These are phyloP conservation scores for Arthromyces matolae DNA, from an alignment of 768 basidiomycete genomes.

Conservation along the genomic window DNA sequence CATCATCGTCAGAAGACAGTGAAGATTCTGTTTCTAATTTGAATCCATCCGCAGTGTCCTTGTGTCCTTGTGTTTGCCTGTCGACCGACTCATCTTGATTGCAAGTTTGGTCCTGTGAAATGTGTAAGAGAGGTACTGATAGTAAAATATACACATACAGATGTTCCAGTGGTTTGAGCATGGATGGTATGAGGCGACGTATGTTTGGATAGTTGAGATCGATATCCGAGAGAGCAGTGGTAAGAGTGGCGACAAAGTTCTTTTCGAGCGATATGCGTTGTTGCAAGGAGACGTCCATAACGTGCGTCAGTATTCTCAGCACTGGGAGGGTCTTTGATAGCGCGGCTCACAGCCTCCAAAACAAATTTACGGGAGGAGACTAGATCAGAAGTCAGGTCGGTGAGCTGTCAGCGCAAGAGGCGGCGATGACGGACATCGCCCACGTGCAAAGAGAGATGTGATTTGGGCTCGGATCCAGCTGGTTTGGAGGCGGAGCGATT, in stretches of 20 bases:
- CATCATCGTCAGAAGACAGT: constrained; percentile 49
- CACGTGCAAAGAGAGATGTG: constrained; percentile 70
- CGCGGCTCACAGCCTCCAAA: constrained; percentile 81
- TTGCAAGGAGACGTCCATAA: constrained; percentile 86
- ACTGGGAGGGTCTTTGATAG: constrained; percentile 73
- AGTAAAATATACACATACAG: constrained; percentile 50
- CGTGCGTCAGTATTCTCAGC: constrained; percentile 63
- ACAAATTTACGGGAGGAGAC: constrained; percentile 88
- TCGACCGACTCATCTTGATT: constrained; percentile 93
- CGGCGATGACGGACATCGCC: constrained; percentile 87
- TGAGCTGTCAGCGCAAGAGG: constrained; percentile 89
- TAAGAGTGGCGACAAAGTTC: constrained; percentile 87
- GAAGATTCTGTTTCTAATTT: constrained; percentile 49
- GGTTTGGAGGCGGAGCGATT: constrained; percentile 62
- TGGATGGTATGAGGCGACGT: constrained; percentile 77
- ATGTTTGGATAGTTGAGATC: constrained; percentile 96
- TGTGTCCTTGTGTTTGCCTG: constrained; percentile 66
- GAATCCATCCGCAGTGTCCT: constrained; percentile 46
- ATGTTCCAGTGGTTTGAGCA: constrained; percentile 85
- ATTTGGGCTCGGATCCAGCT: constrained; percentile 53
- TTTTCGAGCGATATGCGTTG: constrained; percentile 99
- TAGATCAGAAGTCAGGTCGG: constrained; percentile 75
- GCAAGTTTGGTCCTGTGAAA: constrained; percentile 80
- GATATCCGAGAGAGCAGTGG: constrained; percentile 83
- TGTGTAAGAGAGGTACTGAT: constrained; percentile 12